phyloP scores from a whole-genome alignment of 2,329 filamentous ascomycete species.

The Alternaria tenuissima region DNA sequence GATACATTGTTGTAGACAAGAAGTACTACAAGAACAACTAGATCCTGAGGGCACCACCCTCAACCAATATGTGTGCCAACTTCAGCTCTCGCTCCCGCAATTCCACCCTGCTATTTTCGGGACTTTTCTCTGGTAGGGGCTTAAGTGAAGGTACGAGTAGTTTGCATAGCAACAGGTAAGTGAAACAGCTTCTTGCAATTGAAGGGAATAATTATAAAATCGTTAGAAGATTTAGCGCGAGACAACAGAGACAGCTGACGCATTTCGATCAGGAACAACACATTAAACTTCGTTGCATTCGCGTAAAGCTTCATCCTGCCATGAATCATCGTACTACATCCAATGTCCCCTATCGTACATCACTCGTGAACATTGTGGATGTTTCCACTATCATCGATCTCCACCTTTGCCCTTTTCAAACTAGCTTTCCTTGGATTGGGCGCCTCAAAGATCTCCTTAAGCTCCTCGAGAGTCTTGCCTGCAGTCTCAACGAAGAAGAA shows the following conservation, averaged over 20 bases:
- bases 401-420: slow-evolving; percentile 35
- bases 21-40: too few species aligned
- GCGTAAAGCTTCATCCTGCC: neutral
- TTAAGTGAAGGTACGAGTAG: too few species aligned
- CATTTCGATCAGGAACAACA: neutral
- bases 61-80: too few species aligned
- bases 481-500: slow-evolving; percentile 48
- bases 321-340: neutral
- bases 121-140: too few species aligned
- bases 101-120: too few species aligned
- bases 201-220: neutral
- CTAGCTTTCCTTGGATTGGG: slow-evolving; percentile 38
- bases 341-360: neutral
- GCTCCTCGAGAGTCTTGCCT: slow-evolving; percentile 45
- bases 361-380: slow-evolving; percentile 32
- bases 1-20: too few species aligned
- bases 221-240: neutral
- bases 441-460: slow-evolving; percentile 45
- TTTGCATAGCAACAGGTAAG: too few species aligned
- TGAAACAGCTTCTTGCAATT: too few species aligned
- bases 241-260: neutral
- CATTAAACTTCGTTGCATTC: neutral
- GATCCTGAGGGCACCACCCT: too few species aligned
- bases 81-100: too few species aligned
- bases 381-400: slow-evolving; percentile 33